These are phyloP conservation scores for Lactifluus hygrophoroides DNA, from an alignment of 768 basidiomycete genomes.

Conservation along the genomic window DNA sequence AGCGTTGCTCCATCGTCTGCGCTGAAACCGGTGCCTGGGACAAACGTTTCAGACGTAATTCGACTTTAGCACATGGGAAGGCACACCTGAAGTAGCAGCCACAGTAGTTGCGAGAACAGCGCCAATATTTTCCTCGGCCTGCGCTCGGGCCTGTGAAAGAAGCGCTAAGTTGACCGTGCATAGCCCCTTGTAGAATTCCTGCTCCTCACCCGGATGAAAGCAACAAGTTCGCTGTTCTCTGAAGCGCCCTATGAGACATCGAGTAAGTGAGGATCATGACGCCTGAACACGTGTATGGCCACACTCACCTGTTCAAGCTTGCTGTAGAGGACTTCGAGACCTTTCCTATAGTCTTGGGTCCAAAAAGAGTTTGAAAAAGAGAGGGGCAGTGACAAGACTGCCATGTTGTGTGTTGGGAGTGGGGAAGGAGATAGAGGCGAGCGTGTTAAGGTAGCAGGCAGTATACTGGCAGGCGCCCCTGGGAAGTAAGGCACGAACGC, in stretches of 20 bases:
- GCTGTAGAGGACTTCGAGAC: slow-evolving; percentile 66
- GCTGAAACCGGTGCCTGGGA: slow-evolving; percentile 53
- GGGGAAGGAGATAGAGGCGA: background rate
- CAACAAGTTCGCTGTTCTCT: slow-evolving; percentile 77
- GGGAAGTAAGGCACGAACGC: too few relatives aligned
- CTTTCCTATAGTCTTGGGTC: slow-evolving; percentile 83
- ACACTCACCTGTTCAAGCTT: slow-evolving; percentile 68
- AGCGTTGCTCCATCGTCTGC: slow-evolving; percentile 83
- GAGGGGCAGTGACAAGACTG: slow-evolving; percentile 82
- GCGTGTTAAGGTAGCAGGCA: background rate
- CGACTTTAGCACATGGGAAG: slow-evolving; percentile 10
- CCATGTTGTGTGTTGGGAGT: slow-evolving; percentile 43
- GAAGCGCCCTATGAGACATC: slow-evolving; percentile 49
- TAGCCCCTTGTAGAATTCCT: slow-evolving; percentile 22
- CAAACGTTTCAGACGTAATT: background rate
- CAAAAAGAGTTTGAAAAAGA: slow-evolving; percentile 91
- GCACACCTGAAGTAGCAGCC: slow-evolving; percentile 39
- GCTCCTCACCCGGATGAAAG: slow-evolving; percentile 69
- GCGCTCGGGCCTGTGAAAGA: slow-evolving; percentile 55
- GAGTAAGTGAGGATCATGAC: slow-evolving; percentile 15
- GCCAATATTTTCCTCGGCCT: slow-evolving; percentile 60
- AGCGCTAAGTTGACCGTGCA: background rate
- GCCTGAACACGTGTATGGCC: background rate
- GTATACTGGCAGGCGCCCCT: too few relatives aligned
- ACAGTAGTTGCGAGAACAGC: slow-evolving; percentile 43